Base-by-base conservation (phyloP, 169 alveolate genomes). In the Perkinsus olseni region DNA sequence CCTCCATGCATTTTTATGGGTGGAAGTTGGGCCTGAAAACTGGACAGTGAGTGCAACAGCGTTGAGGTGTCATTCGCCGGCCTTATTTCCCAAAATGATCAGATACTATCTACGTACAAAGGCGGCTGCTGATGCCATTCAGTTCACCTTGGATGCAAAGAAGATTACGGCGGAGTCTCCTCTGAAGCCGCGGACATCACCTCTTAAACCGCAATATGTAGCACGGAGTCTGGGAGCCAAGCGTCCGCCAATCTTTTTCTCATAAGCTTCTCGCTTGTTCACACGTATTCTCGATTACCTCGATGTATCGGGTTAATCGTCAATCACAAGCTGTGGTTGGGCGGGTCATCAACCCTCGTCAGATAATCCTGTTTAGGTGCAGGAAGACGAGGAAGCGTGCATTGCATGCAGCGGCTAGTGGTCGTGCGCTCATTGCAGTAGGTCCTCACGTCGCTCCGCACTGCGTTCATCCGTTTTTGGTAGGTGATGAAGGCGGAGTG, bases 11-110 rank as follows among this genome's bases (percentile, higher is more conserved):
- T 95, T 98, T 99, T 95, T 98, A 99, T 95, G 99, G 99, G 48
- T 99, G 99, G 99, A 97, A 97, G 93, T 96, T 96, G 74, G 99
- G 99, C 4, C 97, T 99, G 39, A 99, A 99, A 95, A 99, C 99
- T 20, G 99, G 99, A 38, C 96, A 97, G 95, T 62, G 31, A 4
- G 82, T 62, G 34, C 50, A 40, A 6, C 50, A 40, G 50, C 50
- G 3, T 11, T 11, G 31, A 4, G 17, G 34, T 4, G 34, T 6
- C 4, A 24, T 62, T 62, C 31, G 28, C 17, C 82, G 1, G 8
- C 10, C 37, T 45, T 45, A 45, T 45, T 45, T 45, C 17, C 17
- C 24, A 10, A 45, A n/a, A 40, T 40, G 50, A 11, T 62, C 34
- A 62, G 82, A 62, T 99, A 99, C 95, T 99, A 98, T 95, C 94